Base-by-base conservation (phyloP, 2,329 filamentous ascomycete species). In the Gyromitra esculenta region DNA sequence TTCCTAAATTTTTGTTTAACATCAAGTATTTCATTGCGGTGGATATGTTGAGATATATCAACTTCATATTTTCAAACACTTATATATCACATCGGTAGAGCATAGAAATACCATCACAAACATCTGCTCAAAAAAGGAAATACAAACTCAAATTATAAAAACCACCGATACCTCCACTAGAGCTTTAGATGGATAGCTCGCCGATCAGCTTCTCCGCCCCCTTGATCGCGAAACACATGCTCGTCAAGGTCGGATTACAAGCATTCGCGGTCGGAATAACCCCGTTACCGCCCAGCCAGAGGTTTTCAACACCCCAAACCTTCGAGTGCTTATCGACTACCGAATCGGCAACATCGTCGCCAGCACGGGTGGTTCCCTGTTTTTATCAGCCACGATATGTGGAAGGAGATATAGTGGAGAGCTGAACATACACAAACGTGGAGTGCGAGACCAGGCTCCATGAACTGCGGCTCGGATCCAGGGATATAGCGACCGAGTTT, bases 171-270 rank as follows among this genome's bases (percentile, higher is more conserved):
- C 7, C 41, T 13, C 7, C 7, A 62, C 31, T 31, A 39, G 31
- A 31, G 4, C 35, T 62, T 62, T 39, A 41, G 35, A 8, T 21
- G 5, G 25, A 7, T n/a, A 56, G 65, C 52, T 74, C 62, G 9
- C 25, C 64, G 18, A 59, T 76, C 75, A 63, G 41, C 41, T 39
- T 62, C 21, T 79, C 70, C 7, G 75, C 79, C 5, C 78, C 79
- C 6, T 54, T 75, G 41, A 81, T 77, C 1, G 81, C 81, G 45
- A 79, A 77, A 37, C 78, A 79, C 60, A 81, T 79, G 5, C 81
- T 79, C 8, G 80, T 82, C 15, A 82, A 65, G 2, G 81, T 82
- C 1, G 81, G 80, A 18, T 81, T 81, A 35, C 73, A 81, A 18
- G 81, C 80, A 56, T 79, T 81, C 1, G 57, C 59, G 1, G 71